Percentiles rank a stretch among this genome's conserved stretches.
phyloP scores from a whole-genome alignment of 2,329 filamentous ascomycete genomes.

The Aspergillus tamarii region DNA sequence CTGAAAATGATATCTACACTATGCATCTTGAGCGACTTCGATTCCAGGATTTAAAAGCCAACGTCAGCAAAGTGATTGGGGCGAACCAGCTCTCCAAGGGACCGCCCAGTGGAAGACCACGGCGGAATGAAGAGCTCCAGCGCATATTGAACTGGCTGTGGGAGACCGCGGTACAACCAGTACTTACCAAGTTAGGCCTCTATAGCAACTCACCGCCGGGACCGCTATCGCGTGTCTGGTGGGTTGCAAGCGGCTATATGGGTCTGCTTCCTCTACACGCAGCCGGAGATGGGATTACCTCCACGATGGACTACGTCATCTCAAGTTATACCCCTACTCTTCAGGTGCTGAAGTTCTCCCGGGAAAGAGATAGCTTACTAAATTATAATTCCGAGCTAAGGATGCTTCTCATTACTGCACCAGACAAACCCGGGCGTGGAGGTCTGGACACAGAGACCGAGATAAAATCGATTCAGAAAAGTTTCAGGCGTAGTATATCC shows the following conservation, averaged over 20 bases:
- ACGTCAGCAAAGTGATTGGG: neutral
- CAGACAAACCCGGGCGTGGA: neutral
- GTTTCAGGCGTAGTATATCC: no score
- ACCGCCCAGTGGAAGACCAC: neutral
- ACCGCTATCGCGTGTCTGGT: neutral
- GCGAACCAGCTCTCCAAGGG: neutral
- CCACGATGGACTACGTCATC: neutral
- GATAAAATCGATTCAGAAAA: no score
- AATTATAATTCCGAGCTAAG: neutral
- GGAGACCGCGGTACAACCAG: neutral
- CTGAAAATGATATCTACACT: neutral
- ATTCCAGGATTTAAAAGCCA: neutral
- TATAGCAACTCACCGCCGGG: no score
- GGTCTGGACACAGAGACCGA: no score
- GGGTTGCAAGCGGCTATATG: slow-evolving; percentile 1
- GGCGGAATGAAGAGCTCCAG: neutral
- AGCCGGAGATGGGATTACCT: neutral
- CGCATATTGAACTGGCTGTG: neutral
- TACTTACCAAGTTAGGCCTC: neutral
- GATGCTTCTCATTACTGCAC: neutral
- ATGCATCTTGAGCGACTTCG: neutral
- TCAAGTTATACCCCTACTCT: neutral
- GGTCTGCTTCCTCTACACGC: slow-evolving; percentile 1
- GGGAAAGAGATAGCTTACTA: neutral
- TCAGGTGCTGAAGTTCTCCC: neutral